These are phyloP conservation scores for Myxozyma vanderwaltii DNA, from an alignment of 805 yeast species.

Conservation along the genomic window DNA sequence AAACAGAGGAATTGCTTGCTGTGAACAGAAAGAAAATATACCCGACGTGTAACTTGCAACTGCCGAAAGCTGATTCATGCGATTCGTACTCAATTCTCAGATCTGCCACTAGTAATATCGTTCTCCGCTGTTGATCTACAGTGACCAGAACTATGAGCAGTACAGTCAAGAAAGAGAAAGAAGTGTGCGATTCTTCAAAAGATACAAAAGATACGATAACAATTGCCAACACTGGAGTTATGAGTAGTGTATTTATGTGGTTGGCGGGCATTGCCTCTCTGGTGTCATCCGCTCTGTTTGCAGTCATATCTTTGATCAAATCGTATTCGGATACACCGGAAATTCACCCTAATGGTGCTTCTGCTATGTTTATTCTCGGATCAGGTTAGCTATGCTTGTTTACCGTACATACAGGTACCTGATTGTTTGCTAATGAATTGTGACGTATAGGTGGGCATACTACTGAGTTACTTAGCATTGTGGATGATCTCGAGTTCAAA, in stretches of 20 bases:
- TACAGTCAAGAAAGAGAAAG: too few species aligned
- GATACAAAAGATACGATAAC: too few species aligned
- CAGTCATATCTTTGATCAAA: slow-evolving; percentile 2
- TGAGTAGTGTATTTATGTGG: neutral
- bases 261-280: neutral
- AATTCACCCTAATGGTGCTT: slow-evolving; percentile 13
- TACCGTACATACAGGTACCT: neutral
- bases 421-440: slow-evolving; percentile 78
- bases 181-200: too few species aligned
- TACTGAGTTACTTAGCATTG: slow-evolving; percentile 60
- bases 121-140: too few species aligned
- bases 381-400: slow-evolving; percentile 55
- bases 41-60: too few species aligned
- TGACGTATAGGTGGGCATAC: slow-evolving; percentile 24
- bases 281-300: neutral
- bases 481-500: slow-evolving; percentile 45
- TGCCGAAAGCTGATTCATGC: too few species aligned
- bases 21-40: too few species aligned
- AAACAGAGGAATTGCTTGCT: too few species aligned
- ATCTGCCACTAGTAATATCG: too few species aligned
- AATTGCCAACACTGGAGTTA: too few species aligned
- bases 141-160: too few species aligned
- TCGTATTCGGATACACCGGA: slow-evolving; percentile 7
- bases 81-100: too few species aligned
- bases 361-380: slow-evolving; percentile 67